A percentile compares a stretch with the other conserved stretches of the same genome.
Conservation (phyloP, 306 rosid species). For the Betula pendula region DNA sequence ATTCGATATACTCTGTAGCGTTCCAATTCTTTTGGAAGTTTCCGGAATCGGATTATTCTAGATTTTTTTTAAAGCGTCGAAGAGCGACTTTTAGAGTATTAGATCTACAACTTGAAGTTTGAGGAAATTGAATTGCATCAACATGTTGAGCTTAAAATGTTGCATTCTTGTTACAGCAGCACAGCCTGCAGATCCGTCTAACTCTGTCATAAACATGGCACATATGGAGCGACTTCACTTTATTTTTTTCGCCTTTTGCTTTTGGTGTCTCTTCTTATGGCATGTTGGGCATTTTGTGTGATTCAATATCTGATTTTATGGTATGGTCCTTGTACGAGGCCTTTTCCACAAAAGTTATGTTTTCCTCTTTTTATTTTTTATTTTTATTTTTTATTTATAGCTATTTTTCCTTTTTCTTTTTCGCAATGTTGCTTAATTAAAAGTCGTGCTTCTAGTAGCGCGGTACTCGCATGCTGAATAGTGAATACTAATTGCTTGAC, state of each 20-base stretch:
- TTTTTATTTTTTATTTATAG: no score
- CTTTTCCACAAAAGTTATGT: no score
- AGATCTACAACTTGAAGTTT: background rate
- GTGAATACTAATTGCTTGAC: background rate
- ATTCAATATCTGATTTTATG: no score
- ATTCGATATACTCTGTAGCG: background rate
- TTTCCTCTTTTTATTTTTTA: no score
- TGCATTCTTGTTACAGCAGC: background rate
- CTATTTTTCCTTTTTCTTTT: no score
- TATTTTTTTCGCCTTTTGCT: background rate
- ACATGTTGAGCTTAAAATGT: background rate
- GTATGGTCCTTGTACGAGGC: no score
- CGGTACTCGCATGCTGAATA: background rate
- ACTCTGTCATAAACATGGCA: background rate
- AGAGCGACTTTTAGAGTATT: background rate
- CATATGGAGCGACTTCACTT: background rate
- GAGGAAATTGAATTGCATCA: background rate
- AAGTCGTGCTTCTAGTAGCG: background rate
- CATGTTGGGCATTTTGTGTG: background rate
- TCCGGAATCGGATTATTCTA: no score
- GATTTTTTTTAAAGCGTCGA: no score
- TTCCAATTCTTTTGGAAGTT: conserved; percentile 2
- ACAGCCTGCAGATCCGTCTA: background rate
- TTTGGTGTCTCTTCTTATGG: background rate
- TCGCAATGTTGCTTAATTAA: background rate